These are phyloP conservation scores for Cornus controversa DNA, from an alignment of 148 eudicot genomes.

Conservation along the genomic window DNA sequence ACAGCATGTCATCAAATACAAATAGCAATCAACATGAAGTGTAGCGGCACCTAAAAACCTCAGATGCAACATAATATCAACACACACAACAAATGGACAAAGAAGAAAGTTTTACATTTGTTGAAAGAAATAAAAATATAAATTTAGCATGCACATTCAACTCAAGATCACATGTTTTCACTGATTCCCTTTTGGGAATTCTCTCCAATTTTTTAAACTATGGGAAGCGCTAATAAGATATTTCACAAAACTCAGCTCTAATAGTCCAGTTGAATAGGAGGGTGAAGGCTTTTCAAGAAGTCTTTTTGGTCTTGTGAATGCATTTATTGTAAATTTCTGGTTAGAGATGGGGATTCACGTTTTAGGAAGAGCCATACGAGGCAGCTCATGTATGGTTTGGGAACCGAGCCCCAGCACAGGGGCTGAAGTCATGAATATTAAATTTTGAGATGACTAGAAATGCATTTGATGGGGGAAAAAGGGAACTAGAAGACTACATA, in stretches of 20 bases:
- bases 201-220: too few species aligned
- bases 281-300: too few species aligned
- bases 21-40: background rate
- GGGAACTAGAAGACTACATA: background rate
- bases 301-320: too few species aligned
- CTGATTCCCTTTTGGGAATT: background rate
- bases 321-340: too few species aligned
- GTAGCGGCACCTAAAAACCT: background rate
- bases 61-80: background rate
- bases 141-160: background rate
- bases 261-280: too few species aligned
- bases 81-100: background rate
- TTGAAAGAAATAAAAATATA: background rate
- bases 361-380: too few species aligned
- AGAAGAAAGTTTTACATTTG: background rate
- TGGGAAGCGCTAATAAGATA: background rate
- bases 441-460: background rate
- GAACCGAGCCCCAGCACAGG: too few species aligned
- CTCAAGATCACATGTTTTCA: background rate
- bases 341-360: too few species aligned
- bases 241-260: background rate
- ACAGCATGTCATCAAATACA: constrained; percentile 13
- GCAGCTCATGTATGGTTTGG: too few species aligned
- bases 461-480: background rate
- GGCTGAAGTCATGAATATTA: background rate